Conservation (phyloP, 192 early-diverging fungal species). For the Entomortierella beljakovae region DNA sequence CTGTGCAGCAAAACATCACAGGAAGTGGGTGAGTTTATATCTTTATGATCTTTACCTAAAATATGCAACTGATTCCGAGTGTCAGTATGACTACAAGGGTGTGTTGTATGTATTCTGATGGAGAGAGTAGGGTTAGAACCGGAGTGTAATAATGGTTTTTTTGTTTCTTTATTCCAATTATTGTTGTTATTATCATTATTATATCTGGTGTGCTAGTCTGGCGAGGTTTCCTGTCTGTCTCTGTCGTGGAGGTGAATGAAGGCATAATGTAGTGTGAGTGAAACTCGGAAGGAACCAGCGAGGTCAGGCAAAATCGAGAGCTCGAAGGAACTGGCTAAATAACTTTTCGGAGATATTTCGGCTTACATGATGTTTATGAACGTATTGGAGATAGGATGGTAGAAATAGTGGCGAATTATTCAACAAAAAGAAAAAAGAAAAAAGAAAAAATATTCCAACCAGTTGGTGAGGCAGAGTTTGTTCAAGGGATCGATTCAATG, state of each 20-base stretch:
- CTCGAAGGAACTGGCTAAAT: neutral
- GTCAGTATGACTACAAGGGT: neutral
- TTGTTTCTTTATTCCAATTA: neutral
- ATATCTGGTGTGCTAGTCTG: constrained; percentile 3
- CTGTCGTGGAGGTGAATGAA: neutral
- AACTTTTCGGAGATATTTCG: too few relatives aligned
- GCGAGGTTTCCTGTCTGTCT: constrained; percentile 2
- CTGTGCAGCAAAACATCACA: neutral
- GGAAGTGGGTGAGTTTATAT: neutral
- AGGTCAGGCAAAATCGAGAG: neutral
- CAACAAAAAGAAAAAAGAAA: too few relatives aligned
- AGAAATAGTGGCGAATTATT: too few relatives aligned
- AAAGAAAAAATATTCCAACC: too few relatives aligned
- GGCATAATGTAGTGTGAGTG: neutral
- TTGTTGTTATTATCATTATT: constrained; percentile 1
- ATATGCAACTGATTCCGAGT: constrained; percentile 5
- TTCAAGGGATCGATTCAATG: neutral
- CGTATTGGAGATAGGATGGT: too few relatives aligned
- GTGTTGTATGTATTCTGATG: neutral
- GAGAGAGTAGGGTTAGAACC: neutral
- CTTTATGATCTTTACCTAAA: constrained; percentile 3
- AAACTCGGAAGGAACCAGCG: neutral
- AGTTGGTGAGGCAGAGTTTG: neutral
- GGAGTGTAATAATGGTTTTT: constrained; percentile 7
- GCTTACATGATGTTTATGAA: too few relatives aligned